Base-by-base conservation (phyloP, 768 basidiomycete species). In the Mycena capillaripes region DNA sequence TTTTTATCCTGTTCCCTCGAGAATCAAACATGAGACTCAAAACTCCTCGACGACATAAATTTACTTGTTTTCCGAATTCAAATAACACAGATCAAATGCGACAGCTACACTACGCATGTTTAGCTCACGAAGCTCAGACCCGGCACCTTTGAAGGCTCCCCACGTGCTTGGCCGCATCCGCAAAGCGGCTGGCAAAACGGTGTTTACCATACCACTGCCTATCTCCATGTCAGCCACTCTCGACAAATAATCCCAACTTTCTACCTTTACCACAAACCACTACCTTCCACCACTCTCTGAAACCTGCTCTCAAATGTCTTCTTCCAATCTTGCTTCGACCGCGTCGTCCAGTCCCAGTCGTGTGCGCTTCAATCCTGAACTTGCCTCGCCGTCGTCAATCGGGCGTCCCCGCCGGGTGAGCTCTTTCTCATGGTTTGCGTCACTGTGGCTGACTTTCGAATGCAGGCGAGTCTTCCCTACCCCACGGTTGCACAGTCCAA, bases 401-500 rank as follows among this genome's bases (percentile, higher is more conserved):
- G 64, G 64, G 63, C 70, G 70, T 66, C 30, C 70, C 44, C 70
- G 70, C 70, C 63, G 64, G 36, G 70, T 71, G 40, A 17, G 63
- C 19, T 34, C 21, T 55, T 38, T 46, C 12, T 36, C 21, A 38
- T 38, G 16, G 10, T 56, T 44, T 12, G 25, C 17, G 34, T 65
- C 27, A 29, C 9, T 27, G 57, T 27, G 55, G 29, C 58, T 69
- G 44, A 66, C 56, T 65, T 42, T 40, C 3, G 21, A 25, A 29
- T n/a, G 34, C 46, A 79, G 81, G 65, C 69, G 59, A 79, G 76
- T 66, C 60, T 82, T 16, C 76, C 78, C 25, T 86, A 86, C 66
- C 86, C 86, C 32, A 82, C 77, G 65, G 82, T 86, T 62, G 85
- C 85, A 19, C 85, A 86, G 69, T 75, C 76, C 38, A 85, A 82